Percentiles rank a stretch among this genome's conserved stretches.
Evolutionary conservation across 2,329 filamentous ascomycete genomes (phyloP).

Genomic region (Zalaria sp.): DNA sequence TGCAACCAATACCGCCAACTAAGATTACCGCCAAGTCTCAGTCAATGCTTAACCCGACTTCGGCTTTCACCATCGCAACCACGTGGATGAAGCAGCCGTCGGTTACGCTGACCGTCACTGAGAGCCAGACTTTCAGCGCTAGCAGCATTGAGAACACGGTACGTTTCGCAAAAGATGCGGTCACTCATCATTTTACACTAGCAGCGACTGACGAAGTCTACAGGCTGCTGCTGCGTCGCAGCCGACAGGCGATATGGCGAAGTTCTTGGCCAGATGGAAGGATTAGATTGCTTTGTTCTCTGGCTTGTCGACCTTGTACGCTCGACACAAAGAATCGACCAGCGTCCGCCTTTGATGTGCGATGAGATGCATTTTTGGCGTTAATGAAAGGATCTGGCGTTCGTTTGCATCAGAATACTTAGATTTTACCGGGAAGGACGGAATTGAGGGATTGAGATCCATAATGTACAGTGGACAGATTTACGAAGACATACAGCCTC

Average conservation of each 20-base stretch:
- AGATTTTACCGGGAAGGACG: no score
- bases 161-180: slow-evolving; percentile 17
- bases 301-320: no score
- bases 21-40: slow-evolving; percentile 41
- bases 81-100: slow-evolving; percentile 31
- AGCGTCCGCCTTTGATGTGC: no score
- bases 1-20: slow-evolving; percentile 44
- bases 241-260: slow-evolving; percentile 40
- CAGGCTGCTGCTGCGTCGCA: slow-evolving; percentile 40
- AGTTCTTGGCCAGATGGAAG: slow-evolving; percentile 45
- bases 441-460: no score
- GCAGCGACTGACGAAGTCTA: slow-evolving; percentile 1
- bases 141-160: slow-evolving; percentile 45
- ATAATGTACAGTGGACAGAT: no score
- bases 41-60: slow-evolving; percentile 40
- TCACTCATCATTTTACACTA: background rate
- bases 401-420: no score
- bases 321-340: no score
- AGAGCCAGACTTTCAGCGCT: slow-evolving; percentile 35
- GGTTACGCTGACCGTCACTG: slow-evolving; percentile 37
- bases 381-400: no score
- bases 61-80: slow-evolving; percentile 37
- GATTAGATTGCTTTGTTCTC: slow-evolving; percentile 26
- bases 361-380: no score
- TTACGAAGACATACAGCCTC: no score